Evolutionary conservation across 306 rosid genomes (phyloP).

Genomic region (Inga oerstediana): DNA sequence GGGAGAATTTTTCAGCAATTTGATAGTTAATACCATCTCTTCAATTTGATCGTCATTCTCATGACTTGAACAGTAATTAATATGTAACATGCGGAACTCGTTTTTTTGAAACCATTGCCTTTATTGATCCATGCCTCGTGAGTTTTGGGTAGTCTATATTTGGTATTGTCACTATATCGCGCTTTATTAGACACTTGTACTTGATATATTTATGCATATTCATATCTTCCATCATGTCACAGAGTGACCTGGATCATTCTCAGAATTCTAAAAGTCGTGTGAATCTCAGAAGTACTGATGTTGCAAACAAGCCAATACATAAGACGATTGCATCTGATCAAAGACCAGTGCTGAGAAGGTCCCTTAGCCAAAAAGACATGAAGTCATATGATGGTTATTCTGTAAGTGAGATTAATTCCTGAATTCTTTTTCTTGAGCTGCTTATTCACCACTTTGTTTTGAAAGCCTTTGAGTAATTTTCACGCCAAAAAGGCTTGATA

Average conservation of each 20-base stretch:
- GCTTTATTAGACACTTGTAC: neutral
- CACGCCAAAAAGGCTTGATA: neutral
- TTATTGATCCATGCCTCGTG: neutral
- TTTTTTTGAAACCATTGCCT: neutral
- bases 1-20: neutral
- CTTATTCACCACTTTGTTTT: conserved; percentile 21
- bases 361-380: conserved; percentile 79
- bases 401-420: conserved; percentile 51
- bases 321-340: conserved; percentile 61
- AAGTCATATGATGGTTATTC: conserved; percentile 84
- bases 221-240: conserved; percentile 40
- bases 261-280: conserved; percentile 48
- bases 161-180: conserved; percentile 15
- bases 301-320: conserved; percentile 48
- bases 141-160: neutral
- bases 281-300: conserved; percentile 50
- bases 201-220: conserved; percentile 28
- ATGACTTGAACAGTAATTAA: neutral
- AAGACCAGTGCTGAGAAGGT: conserved; percentile 65
- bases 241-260: conserved; percentile 84
- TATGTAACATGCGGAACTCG: neutral
- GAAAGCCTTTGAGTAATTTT: conserved; percentile 16
- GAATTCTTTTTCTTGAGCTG: conserved; percentile 1
- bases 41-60: neutral
- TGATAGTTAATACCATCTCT: neutral